phyloP scores from a whole-genome alignment of 1,284 basidiomycete genomes.

The Blastosporella zonata region DNA sequence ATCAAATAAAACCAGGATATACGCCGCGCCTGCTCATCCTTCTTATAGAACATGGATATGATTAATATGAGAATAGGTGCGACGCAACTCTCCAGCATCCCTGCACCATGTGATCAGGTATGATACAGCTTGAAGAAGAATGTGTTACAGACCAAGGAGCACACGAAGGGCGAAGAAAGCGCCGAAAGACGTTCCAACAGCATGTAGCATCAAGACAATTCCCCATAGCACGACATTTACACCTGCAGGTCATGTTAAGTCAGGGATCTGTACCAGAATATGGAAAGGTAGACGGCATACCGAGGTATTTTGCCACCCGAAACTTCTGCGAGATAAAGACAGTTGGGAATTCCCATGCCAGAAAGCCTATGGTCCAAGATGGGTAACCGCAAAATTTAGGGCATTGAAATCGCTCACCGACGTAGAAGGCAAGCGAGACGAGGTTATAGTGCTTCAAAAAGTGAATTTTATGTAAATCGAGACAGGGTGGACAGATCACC shows the following conservation, averaged over 20 bases:
- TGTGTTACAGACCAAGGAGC: conserved; percentile 43
- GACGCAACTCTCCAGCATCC: conserved; percentile 66
- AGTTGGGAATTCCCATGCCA: conserved; percentile 66
- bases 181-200: conserved; percentile 53
- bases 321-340: conserved; percentile 63
- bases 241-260: conserved; percentile 31
- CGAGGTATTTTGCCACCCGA: conserved; percentile 60
- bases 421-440: conserved; percentile 64
- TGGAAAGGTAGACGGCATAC: conserved; percentile 26
- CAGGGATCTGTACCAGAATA: neutral
- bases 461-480: neutral
- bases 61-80: conserved; percentile 62
- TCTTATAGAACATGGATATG: conserved; percentile 70
- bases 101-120: conserved; percentile 26
- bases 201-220: conserved; percentile 57
- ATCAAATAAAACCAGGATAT: conserved; percentile 71
- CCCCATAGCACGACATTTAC: conserved; percentile 64
- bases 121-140: neutral
- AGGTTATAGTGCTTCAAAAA: conserved; percentile 52
- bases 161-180: conserved; percentile 63
- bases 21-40: conserved; percentile 57
- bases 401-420: conserved; percentile 35
- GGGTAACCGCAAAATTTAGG: neutral
- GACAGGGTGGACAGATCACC: conserved; percentile 27
- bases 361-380: conserved; percentile 40